phyloP scores from a whole-genome alignment of 352 stramenopile genomes.

The Phytophthora brassicae region DNA sequence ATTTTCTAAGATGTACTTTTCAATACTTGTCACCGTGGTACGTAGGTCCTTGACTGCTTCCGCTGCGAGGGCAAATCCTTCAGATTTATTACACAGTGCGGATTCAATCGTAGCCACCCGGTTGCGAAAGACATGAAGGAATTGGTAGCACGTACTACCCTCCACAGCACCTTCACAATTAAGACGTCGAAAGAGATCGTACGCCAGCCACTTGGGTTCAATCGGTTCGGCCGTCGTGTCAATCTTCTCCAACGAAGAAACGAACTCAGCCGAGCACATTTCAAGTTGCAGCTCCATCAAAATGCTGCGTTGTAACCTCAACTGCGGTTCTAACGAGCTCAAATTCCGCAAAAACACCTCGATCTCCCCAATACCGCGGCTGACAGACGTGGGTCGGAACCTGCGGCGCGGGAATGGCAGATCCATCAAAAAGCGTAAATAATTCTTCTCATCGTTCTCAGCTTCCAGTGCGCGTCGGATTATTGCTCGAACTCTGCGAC shows the following conservation, averaged over 20 bases:
- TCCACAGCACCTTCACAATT: slow-evolving; percentile 68
- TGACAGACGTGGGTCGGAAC: slow-evolving; percentile 56
- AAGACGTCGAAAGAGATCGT: slow-evolving; percentile 73
- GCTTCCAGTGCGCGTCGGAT: slow-evolving; percentile 38
- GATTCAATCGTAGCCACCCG: slow-evolving; percentile 67
- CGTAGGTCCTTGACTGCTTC: slow-evolving; percentile 68
- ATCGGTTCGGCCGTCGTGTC: slow-evolving; percentile 61
- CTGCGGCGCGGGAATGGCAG: slow-evolving; percentile 67
- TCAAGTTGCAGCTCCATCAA: slow-evolving; percentile 68
- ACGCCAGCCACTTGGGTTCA: slow-evolving; percentile 78
- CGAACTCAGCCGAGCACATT: slow-evolving; percentile 78
- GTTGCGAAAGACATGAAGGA: slow-evolving; percentile 75
- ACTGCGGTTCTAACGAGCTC: slow-evolving; percentile 61
- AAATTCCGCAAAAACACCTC: slow-evolving; percentile 79
- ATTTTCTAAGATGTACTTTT: slow-evolving; percentile 75
- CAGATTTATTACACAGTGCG: slow-evolving; percentile 56
- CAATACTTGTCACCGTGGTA: slow-evolving; percentile 68
- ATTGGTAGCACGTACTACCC: slow-evolving; percentile 77
- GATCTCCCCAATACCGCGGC: slow-evolving; percentile 57
- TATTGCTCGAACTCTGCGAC: slow-evolving; percentile 63
- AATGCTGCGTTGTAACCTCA: slow-evolving; percentile 53
- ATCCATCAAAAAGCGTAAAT: slow-evolving; percentile 75
- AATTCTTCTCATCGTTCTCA: slow-evolving; percentile 47
- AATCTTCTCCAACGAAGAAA: slow-evolving; percentile 73
- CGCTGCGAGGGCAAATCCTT: slow-evolving; percentile 49